Evolutionary conservation across 2,329 filamentous ascomycete species (phyloP).

Genomic region (Diplodia corticola): DNA sequence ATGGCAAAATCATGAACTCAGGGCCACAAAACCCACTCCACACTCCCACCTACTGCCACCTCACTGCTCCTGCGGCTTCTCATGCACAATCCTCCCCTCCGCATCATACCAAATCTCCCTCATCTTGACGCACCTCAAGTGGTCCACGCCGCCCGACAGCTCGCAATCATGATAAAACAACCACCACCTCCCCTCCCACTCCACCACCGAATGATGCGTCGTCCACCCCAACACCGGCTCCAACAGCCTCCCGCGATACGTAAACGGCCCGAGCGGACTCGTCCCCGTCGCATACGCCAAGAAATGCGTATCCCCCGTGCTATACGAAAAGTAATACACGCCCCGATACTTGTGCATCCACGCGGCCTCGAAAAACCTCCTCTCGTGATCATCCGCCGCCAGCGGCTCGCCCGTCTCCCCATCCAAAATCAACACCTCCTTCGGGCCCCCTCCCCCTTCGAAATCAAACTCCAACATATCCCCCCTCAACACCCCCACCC

Average conservation of each 20-base stretch:
- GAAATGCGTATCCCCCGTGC: conserved; percentile 75
- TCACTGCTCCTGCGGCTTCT: conserved; percentile 28
- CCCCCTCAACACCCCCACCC: conserved; percentile 63
- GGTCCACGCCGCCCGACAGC: conserved; percentile 67
- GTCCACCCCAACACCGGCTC: conserved; percentile 81
- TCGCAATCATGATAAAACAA: conserved; percentile 76
- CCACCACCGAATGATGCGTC: conserved; percentile 76
- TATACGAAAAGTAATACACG: conserved; percentile 75
- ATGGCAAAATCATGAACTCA: too few species aligned
- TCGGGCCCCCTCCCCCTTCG: conserved; percentile 45
- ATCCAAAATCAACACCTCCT: conserved; percentile 65
- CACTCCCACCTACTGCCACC: background rate
- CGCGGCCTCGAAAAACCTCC: conserved; percentile 77
- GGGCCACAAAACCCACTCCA: too few species aligned
- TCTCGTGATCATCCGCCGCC: conserved; percentile 66
- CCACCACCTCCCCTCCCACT: conserved; percentile 71
- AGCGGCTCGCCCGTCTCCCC: conserved; percentile 59
- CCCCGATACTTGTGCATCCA: conserved; percentile 75
- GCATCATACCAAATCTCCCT: conserved; percentile 72
- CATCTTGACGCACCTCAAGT: conserved; percentile 72
- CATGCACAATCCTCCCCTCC: conserved; percentile 61
- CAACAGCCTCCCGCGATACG: conserved; percentile 68
- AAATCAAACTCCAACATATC: conserved; percentile 68
- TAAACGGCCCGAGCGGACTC: conserved; percentile 70
- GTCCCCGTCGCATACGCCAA: conserved; percentile 68